These are phyloP conservation scores for Chaetothyriales sp. DNA, from an alignment of 2,329 filamentous ascomycete genomes.

Conservation along the genomic window DNA sequence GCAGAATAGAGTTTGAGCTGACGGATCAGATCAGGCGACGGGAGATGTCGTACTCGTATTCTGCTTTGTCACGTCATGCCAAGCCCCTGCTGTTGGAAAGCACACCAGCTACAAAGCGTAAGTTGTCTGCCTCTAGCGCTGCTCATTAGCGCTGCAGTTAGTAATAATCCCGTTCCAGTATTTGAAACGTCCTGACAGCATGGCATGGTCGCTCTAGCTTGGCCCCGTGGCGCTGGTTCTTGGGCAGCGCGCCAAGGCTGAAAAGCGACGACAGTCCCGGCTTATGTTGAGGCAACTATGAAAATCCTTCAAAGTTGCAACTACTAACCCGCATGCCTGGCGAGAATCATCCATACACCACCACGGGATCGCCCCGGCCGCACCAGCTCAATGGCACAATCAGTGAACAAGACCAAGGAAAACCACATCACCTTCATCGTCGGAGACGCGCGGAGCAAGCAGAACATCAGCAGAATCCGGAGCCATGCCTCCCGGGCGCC, in stretches of 20 bases:
- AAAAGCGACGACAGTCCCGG: not conserved
- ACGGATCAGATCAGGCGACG: too few species aligned
- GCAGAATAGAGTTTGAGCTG: too few species aligned
- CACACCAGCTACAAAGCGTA: too few species aligned
- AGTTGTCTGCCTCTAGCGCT: too few species aligned
- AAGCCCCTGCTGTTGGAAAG: too few species aligned
- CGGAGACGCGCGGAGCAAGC: not conserved
- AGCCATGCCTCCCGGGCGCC: not conserved
- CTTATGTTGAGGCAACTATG: not conserved
- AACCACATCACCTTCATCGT: not conserved
- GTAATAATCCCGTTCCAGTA: not conserved
- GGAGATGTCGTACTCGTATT: too few species aligned
- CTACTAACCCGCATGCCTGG: too few species aligned
- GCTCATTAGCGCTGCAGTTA: too few species aligned
- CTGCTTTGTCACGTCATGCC: too few species aligned
- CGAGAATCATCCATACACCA: not conserved
- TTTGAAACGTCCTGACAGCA: not conserved
- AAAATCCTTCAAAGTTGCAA: not conserved
- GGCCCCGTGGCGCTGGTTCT: not conserved
- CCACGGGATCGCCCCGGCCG: not conserved
- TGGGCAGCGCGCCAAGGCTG: not conserved
- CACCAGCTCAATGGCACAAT: not conserved
- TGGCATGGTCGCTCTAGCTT: not conserved
- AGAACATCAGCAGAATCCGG: not conserved
- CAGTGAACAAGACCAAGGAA: not conserved